These are phyloP conservation scores for Mortierella alpina DNA, from an alignment of 192 early-diverging fungal genomes.

Conservation along the genomic window DNA sequence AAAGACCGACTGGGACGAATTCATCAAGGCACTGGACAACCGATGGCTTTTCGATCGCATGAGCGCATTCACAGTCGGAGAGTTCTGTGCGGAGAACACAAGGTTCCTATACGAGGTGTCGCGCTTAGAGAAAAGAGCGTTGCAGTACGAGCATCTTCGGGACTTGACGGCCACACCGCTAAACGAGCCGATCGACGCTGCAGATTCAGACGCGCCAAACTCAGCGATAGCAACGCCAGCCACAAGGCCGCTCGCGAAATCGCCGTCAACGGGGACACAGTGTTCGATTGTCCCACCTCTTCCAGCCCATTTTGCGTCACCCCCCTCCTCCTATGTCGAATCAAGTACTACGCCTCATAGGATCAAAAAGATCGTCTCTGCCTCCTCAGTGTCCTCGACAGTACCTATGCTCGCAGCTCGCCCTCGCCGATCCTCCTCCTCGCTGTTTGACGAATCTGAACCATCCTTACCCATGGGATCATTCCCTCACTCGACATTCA, in stretches of 20 bases:
- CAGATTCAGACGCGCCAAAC: not conserved
- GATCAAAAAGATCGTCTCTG: slow-evolving; percentile 50
- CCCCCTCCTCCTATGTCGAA: not conserved
- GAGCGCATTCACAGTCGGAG: slow-evolving; percentile 44
- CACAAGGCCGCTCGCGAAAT: not conserved
- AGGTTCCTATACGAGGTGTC: slow-evolving; percentile 46
- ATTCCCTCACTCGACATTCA: slow-evolving; percentile 16
- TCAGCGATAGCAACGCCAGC: not conserved
- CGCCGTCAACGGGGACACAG: slow-evolving; percentile 10
- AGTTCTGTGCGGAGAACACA: slow-evolving; percentile 52
- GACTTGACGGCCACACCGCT: slow-evolving; percentile 11
- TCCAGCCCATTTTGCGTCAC: slow-evolving; percentile 20
- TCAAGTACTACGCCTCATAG: slow-evolving; percentile 2
- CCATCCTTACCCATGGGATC: slow-evolving; percentile 43
- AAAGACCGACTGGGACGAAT: slow-evolving; percentile 47
- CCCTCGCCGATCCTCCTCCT: slow-evolving; percentile 23
- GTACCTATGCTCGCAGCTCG: slow-evolving; percentile 28
- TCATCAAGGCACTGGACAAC: slow-evolving; percentile 29
- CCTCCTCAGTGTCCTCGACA: slow-evolving; percentile 35
- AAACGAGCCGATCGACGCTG: too few species aligned
- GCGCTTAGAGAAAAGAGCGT: slow-evolving; percentile 33
- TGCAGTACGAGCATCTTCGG: slow-evolving; percentile 38
- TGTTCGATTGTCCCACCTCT: slow-evolving; percentile 25
- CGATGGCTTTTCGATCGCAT: slow-evolving; percentile 24
- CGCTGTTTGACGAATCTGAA: slow-evolving; percentile 37